Evolutionary conservation across 139 green algal genomes (phyloP).

Genomic region (Chlorella sp.): DNA sequence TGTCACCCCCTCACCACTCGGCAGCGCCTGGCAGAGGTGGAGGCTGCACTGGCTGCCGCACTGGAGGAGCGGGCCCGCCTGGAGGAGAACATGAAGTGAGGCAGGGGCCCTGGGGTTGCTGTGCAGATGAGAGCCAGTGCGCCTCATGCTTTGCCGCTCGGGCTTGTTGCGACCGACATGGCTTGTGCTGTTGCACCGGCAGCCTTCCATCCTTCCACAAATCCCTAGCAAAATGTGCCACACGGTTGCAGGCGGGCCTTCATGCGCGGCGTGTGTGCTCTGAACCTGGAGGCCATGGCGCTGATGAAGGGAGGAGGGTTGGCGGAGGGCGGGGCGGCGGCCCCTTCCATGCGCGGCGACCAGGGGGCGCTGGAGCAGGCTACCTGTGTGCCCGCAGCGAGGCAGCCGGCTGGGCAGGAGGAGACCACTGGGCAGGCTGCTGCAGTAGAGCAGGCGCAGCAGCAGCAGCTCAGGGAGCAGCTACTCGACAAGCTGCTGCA

Average conservation of each 20-base stretch:
- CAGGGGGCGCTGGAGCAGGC: background rate
- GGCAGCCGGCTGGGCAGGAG: background rate
- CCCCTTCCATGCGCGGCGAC: background rate
- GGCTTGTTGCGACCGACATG: too few species aligned
- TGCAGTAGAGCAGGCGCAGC: background rate
- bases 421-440: too few species aligned
- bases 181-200: too few species aligned
- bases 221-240: too few species aligned
- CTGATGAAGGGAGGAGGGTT: constrained; percentile 65
- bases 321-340: background rate
- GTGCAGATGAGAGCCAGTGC: too few species aligned
- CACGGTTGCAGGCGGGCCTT: constrained; percentile 53
- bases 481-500: background rate
- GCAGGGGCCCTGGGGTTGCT: too few species aligned
- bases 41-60: constrained; percentile 48
- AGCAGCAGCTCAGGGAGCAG: background rate
- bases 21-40: constrained; percentile 45
- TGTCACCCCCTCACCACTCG: too few species aligned
- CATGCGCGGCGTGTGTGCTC: constrained; percentile 76
- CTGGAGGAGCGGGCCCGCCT: constrained; percentile 46
- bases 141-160: too few species aligned
- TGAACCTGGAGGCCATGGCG: constrained; percentile 81
- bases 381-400: too few species aligned
- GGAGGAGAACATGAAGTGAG: constrained; percentile 74
- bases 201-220: too few species aligned